A percentile compares a stretch with the other conserved stretches of the same genome.
Evolutionary conservation across 306 rosid species (phyloP).

Genomic region (Arachis hypogaea): DNA sequence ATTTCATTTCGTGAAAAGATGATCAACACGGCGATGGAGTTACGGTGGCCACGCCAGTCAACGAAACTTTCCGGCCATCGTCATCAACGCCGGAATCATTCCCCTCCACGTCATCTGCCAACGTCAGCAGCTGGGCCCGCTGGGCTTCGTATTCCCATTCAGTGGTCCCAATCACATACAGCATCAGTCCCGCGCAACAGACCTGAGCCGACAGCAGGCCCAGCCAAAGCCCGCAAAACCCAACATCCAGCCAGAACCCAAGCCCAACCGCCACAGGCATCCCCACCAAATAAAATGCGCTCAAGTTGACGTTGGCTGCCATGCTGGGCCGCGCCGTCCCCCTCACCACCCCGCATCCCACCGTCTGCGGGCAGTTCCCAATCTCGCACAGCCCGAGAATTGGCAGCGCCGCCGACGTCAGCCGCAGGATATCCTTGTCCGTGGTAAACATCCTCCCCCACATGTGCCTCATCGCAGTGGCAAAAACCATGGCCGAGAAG

Average conservation of each 20-base stretch:
- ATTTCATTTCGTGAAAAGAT: neutral
- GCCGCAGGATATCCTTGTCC: constrained; percentile 60
- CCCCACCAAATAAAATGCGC: constrained; percentile 88
- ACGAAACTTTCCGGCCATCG: constrained; percentile 39
- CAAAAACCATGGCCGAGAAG: constrained; percentile 60
- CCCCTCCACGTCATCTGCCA: constrained; percentile 19
- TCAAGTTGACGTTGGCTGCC: constrained; percentile 80
- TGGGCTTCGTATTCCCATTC: constrained; percentile 78
- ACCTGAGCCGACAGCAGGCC: constrained; percentile 87
- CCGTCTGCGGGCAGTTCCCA: constrained; percentile 97
- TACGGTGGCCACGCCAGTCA: constrained; percentile 39
- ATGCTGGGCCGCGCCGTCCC: constrained; percentile 86
- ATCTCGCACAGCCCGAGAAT: constrained; percentile 91
- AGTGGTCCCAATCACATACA: constrained; percentile 79
- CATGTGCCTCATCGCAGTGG: constrained; percentile 53
- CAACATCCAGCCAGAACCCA: constrained; percentile 57
- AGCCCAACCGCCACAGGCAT: constrained; percentile 93
- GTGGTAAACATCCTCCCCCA: constrained; percentile 81
- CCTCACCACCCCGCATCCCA: constrained; percentile 81
- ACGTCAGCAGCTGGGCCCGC: constrained; percentile 54
- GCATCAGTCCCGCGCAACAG: constrained; percentile 85
- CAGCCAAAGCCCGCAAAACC: constrained; percentile 90
- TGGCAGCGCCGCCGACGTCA: constrained; percentile 74
- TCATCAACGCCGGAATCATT: constrained; percentile 11
- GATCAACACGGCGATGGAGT: constrained; percentile 9